phyloP scores from a whole-genome alignment of 139 green algal genomes.

The Mychonastes homosphaera region DNA sequence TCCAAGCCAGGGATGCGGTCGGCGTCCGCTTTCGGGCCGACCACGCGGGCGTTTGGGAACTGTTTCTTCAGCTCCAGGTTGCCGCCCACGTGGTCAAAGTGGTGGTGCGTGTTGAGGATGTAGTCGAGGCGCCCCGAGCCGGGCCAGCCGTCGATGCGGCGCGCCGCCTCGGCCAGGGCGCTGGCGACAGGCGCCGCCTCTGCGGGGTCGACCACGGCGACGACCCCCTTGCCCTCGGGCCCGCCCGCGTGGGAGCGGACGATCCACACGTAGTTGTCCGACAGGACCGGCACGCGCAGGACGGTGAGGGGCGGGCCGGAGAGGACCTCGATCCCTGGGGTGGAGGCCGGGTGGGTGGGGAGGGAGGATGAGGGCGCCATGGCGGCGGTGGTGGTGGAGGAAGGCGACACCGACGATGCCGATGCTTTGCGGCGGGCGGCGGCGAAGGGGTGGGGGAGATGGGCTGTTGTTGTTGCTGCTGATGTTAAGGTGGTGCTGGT shows the following conservation, averaged over 20 bases:
- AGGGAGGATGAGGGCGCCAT: too few relatives aligned
- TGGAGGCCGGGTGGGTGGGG: too few relatives aligned
- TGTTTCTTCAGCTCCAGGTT: constrained; percentile 45
- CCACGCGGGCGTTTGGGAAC: constrained; percentile 21
- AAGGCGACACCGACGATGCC: too few relatives aligned
- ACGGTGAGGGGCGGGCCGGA: too few relatives aligned
- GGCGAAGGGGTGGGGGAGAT: too few relatives aligned
- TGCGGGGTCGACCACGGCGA: constrained; percentile 74
- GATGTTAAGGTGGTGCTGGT: too few relatives aligned
- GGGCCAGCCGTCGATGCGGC: too few relatives aligned
- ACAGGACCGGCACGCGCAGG: constrained; percentile 32
- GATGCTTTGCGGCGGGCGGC: too few relatives aligned
- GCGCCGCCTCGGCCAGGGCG: not conserved
- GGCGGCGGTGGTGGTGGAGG: too few relatives aligned
- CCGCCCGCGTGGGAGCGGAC: too few relatives aligned
- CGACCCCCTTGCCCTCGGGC: constrained; percentile 31
- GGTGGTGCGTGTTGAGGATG: constrained; percentile 80
- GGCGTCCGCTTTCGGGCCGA: constrained; percentile 49
- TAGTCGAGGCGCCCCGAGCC: constrained; percentile 47
- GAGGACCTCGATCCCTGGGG: too few relatives aligned
- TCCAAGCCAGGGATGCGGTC: constrained; percentile 80
- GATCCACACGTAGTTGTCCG: constrained; percentile 74
- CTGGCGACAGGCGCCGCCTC: constrained; percentile 57
- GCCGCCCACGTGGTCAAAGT: constrained; percentile 49
- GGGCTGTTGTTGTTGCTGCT: too few relatives aligned